A percentile compares a stretch with the other conserved stretches of the same genome.
Conservation (phyloP, 257 asterid genomes). For the Buddleja alternifolia region DNA sequence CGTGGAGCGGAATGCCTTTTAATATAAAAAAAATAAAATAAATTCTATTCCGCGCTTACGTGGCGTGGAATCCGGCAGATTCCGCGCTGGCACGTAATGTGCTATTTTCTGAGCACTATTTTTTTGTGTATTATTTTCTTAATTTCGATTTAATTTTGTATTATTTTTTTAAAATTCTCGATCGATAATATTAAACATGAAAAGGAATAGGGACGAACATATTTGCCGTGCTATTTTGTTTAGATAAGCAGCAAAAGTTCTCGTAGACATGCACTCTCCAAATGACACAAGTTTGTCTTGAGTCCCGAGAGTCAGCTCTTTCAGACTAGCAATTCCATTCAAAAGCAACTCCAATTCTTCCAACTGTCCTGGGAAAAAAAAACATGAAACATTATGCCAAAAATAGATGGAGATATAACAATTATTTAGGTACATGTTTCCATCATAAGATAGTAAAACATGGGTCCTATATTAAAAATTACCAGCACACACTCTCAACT, state of each 20-base stretch:
- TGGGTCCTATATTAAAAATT: conserved; percentile 13
- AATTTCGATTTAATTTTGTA: too few species aligned
- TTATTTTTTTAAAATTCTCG: too few species aligned
- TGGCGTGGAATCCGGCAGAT: too few species aligned
- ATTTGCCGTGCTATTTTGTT: conserved; percentile 62
- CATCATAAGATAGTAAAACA: conserved; percentile 3
- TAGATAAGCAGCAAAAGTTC: conserved; percentile 66
- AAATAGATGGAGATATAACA: not conserved
- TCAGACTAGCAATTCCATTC: conserved; percentile 73
- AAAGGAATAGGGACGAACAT: conserved; percentile 30
- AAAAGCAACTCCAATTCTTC: conserved; percentile 43
- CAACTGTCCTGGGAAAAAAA: conserved; percentile 35
- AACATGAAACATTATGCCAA: conserved; percentile 6
- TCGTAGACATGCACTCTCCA: conserved; percentile 78
- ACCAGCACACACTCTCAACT: too few species aligned
- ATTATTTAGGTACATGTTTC: not conserved
- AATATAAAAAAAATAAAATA: too few species aligned
- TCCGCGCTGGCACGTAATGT: too few species aligned
- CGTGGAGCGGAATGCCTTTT: too few species aligned
- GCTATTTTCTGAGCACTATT: too few species aligned
- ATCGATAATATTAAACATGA: not conserved
- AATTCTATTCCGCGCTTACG: too few species aligned
- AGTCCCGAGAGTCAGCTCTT: conserved; percentile 75
- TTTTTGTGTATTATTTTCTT: too few species aligned
- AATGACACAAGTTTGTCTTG: conserved; percentile 69